Base-by-base conservation (phyloP, 164 flowering plant genomes). In the Aristolochia fimbriata region DNA sequence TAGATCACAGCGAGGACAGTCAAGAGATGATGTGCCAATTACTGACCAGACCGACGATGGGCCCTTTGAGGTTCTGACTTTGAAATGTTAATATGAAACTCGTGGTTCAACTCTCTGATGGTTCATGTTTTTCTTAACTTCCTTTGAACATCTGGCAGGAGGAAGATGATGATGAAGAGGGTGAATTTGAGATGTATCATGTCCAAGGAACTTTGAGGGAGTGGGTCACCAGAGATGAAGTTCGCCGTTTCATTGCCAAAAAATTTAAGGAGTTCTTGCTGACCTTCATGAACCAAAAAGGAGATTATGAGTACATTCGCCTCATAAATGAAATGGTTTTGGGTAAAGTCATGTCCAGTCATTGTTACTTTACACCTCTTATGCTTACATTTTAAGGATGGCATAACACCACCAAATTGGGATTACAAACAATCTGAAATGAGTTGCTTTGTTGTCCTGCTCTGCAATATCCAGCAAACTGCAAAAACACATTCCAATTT, bases 171-270 rank as follows among this genome's bases (percentile, higher is more conserved):
- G 88, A 84, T 62, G 89, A 87, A 20, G 96, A 82, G 55, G 92
- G 70, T 12, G 99, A 86, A 67, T 79, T 73, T 63, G 96, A 80
- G 73, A 86, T 93, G 94, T 93, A 93, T 60, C 78, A 81, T 51
- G 91, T 88, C 48, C 99, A 93, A 65, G 99, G 99, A 77, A 90
- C 92, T 8, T 71, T 90, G 19, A 82, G 99, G 63, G 99, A 93
- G 69, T 90, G 97, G 97, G 99, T 93, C 56, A 90, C 97, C 14
- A 85, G 97, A 71, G 99, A 93, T 73, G 99, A 88, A 80, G 96
- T 93, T 11, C 89, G 99, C 2, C 84, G 97, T 16, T 88, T 93
- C 68, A 85, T 93, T 65, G 87, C 84, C 30, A 93, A 78, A 76
- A 93, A 90, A 68, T 90, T 90, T 68, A 88, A 78, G 68, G 88